phyloP scores from a whole-genome alignment of 1,284 basidiomycete species.

The Tilletia indica region DNA sequence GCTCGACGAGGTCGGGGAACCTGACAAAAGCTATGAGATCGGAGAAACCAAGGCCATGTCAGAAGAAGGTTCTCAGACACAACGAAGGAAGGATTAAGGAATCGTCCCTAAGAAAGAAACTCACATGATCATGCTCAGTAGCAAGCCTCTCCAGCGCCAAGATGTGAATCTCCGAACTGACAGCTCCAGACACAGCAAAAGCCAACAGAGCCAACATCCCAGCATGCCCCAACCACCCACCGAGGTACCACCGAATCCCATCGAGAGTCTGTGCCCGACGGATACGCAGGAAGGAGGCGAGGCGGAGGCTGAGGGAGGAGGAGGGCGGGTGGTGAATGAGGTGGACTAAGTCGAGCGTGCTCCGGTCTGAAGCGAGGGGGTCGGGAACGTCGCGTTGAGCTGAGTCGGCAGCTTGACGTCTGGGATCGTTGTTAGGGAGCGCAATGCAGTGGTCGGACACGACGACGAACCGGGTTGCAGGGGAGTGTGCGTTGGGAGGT shows the following conservation, averaged over 20 bases:
- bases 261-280: conserved; percentile 23
- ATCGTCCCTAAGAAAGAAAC: background rate
- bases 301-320: conserved; percentile 24
- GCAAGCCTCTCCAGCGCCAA: conserved; percentile 58
- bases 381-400: too few species aligned
- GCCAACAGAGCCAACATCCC: conserved; percentile 83
- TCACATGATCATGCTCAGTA: conserved; percentile 23
- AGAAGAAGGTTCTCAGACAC: background rate
- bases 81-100: too few species aligned
- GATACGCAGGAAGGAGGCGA: conserved; percentile 29
- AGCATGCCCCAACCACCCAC: conserved; percentile 79
- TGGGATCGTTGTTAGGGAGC: too few species aligned
- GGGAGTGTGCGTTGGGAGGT: background rate
- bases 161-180: conserved; percentile 83
- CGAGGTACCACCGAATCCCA: conserved; percentile 71
- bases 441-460: conserved; percentile 4
- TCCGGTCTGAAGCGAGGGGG: conserved; percentile 24
- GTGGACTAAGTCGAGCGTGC: conserved; percentile 25
- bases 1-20: conserved; percentile 59
- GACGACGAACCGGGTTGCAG: background rate
- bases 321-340: conserved; percentile 39
- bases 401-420: too few species aligned
- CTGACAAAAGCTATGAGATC: background rate
- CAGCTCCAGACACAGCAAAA: conserved; percentile 83
- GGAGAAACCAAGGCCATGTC: background rate